These are phyloP conservation scores for Coniosporium apollinis DNA, from an alignment of 495 filamentous ascomycete species.

Conservation along the genomic window DNA sequence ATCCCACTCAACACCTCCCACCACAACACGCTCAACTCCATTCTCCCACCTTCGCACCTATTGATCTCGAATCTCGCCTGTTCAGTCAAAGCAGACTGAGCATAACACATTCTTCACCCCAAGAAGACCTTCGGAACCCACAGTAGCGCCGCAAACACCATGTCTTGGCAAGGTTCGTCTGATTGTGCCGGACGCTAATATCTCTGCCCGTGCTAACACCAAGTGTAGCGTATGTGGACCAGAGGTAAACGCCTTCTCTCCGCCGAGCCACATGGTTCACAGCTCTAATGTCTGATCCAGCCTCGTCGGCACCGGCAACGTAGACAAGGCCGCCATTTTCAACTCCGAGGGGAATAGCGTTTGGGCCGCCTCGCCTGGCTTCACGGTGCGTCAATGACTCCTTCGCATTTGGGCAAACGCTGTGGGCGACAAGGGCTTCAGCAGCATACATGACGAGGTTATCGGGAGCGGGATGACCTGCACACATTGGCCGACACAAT, in stretches of 20 bases:
- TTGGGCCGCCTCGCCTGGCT: conserved; percentile 59
- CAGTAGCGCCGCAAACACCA: conserved; percentile 3
- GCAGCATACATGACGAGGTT: too few species aligned
- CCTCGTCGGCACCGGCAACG: conserved; percentile 65
- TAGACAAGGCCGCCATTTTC: conserved; percentile 82
- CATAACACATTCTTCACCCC: too few species aligned
- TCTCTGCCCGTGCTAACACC: not conserved
- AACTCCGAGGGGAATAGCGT: conserved; percentile 61
- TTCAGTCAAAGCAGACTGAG: too few species aligned
- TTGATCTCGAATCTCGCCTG: too few species aligned
- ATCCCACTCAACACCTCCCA: too few species aligned
- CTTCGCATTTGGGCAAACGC: not conserved
- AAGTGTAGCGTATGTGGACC: conserved; percentile 44
- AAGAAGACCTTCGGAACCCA: too few species aligned
- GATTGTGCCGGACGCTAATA: not conserved
- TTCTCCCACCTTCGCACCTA: too few species aligned
- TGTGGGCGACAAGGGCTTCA: not conserved
- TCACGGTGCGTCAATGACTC: conserved; percentile 42
- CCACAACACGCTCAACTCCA: too few species aligned
- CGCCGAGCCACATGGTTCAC: not conserved
- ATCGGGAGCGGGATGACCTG: too few species aligned
- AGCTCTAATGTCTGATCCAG: conserved; percentile 21
- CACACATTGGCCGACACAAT: too few species aligned
- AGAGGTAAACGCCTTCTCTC: conserved; percentile 33
- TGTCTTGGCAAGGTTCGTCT: conserved; percentile 17